A percentile compares a stretch with the other conserved stretches of the same genome.
phyloP scores from a whole-genome alignment of 2,329 filamentous ascomycete genomes.

The Diplodia intermedia region DNA sequence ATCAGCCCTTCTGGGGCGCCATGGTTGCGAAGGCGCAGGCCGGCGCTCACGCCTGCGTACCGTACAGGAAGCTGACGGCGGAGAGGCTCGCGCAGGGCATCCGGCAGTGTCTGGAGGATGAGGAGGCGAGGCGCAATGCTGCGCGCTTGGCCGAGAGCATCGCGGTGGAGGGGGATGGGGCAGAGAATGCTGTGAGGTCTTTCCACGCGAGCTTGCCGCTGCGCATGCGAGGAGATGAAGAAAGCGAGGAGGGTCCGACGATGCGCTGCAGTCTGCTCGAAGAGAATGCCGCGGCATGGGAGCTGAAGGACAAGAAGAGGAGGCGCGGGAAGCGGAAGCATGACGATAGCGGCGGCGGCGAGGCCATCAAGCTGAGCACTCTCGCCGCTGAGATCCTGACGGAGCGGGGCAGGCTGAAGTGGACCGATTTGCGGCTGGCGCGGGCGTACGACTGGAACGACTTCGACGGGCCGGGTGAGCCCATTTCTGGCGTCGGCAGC shows the following conservation, averaged over 20 bases:
- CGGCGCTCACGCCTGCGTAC: constrained; percentile 67
- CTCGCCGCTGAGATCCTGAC: constrained; percentile 71
- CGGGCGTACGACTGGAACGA: constrained; percentile 78
- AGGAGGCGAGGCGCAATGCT: constrained; percentile 67
- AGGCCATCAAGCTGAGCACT: constrained; percentile 63
- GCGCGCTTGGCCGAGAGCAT: constrained; percentile 67
- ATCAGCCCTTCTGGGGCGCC: constrained; percentile 79
- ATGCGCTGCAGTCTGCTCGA: constrained; percentile 72
- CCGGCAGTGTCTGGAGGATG: constrained; percentile 67
- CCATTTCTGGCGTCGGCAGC: constrained; percentile 69
- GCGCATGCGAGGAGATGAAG: neutral
- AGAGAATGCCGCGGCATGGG: constrained; percentile 71
- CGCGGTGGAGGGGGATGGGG: constrained; percentile 68
- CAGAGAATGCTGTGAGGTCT: constrained; percentile 70
- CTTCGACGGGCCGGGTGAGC: constrained; percentile 77
- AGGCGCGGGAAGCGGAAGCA: constrained; percentile 52
- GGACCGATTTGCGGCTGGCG: constrained; percentile 68
- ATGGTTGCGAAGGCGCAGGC: constrained; percentile 70
- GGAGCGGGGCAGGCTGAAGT: constrained; percentile 65
- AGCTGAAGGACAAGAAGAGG: constrained; percentile 46
- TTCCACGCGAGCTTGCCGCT: constrained; percentile 69
- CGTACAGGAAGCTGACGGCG: constrained; percentile 69
- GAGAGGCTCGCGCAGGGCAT: constrained; percentile 75
- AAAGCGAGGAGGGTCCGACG: constrained; percentile 40
- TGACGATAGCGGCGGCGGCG: neutral